Conservation (phyloP, 2,329 filamentous ascomycete genomes). For the Colletotrichum coccodes region DNA sequence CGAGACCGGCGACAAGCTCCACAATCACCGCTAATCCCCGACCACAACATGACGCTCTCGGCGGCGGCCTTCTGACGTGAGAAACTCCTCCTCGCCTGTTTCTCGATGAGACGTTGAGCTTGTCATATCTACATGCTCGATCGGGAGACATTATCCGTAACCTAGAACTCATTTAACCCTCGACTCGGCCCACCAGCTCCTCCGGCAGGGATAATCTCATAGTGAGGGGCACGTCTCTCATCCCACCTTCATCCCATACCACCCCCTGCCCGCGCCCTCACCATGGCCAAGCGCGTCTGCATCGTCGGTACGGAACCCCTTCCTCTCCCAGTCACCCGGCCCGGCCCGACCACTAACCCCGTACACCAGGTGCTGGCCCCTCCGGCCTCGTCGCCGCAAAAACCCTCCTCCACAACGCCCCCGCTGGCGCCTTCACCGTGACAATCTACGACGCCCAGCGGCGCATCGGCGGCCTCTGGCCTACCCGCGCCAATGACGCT, state of each 20-base stretch:
- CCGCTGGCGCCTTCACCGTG: constrained; percentile 68
- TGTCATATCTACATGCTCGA: too few relatives aligned
- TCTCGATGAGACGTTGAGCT: not conserved
- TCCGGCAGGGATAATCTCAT: constrained; percentile 7
- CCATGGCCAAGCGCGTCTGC: constrained; percentile 53
- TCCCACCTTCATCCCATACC: constrained; percentile 18
- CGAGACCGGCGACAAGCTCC: constrained; percentile 2
- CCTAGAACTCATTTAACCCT: not conserved
- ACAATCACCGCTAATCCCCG: constrained; percentile 9
- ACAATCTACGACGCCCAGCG: constrained; percentile 75
- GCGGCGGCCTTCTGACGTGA: constrained; percentile 20
- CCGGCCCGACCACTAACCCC: not conserved
- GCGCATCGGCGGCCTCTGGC: constrained; percentile 84
- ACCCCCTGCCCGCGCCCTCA: not conserved
- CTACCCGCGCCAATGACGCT: constrained; percentile 59
- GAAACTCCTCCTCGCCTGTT: constrained; percentile 4
- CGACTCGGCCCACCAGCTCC: not conserved
- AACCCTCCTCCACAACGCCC: constrained; percentile 71
- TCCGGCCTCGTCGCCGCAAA: constrained; percentile 78
- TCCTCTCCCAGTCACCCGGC: not conserved
- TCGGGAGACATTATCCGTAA: too few relatives aligned
- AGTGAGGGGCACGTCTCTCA: constrained; percentile 19
- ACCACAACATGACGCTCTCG: constrained; percentile 6
- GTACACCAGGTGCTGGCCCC: constrained; percentile 69
- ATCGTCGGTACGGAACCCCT: constrained; percentile 45